phyloP scores from a whole-genome alignment of 1,139 yeast species.

The Wickerhamiella infanticola region DNA sequence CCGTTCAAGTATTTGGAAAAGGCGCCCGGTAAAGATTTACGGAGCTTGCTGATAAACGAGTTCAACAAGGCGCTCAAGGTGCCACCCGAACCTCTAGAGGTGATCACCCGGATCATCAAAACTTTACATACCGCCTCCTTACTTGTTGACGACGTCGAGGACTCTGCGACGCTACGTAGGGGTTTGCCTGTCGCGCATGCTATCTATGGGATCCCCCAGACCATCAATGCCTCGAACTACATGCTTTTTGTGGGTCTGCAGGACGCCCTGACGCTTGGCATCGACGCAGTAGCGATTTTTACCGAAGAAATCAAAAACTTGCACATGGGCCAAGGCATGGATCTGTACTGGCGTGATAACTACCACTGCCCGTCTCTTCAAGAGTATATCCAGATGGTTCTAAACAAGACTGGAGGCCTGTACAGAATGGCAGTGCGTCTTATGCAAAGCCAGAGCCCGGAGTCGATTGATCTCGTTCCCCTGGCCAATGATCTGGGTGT shows the following conservation, averaged over 20 bases:
- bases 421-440: constrained; percentile 58
- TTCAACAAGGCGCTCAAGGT: constrained; percentile 36
- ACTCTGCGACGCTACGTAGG: constrained; percentile 49
- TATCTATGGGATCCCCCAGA: constrained; percentile 58
- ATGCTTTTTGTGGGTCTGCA: constrained; percentile 62
- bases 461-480: constrained; percentile 28
- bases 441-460: constrained; percentile 28
- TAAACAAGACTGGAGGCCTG: constrained; percentile 79
- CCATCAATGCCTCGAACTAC: constrained; percentile 70
- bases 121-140: constrained; percentile 52
- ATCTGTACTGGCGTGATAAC: constrained; percentile 73
- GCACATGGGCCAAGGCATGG: constrained; percentile 83
- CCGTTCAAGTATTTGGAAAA: constrained; percentile 39
- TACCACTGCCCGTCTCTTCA: constrained; percentile 46
- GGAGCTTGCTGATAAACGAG: constrained; percentile 33
- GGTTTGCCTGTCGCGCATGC: constrained; percentile 69
- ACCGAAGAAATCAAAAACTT: constrained; percentile 61
- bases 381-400: constrained; percentile 66
- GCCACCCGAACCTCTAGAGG: constrained; percentile 23
- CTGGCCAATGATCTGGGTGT: constrained; percentile 70
- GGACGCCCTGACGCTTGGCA: constrained; percentile 28
- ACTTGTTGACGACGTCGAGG: constrained; percentile 78
- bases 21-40: constrained; percentile 42
- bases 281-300: constrained; percentile 28
- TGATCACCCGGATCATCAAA: constrained; percentile 34